These are phyloP conservation scores for Paecilomyces formosus DNA, from an alignment of 2,329 filamentous ascomycete species.

Conservation along the genomic window DNA sequence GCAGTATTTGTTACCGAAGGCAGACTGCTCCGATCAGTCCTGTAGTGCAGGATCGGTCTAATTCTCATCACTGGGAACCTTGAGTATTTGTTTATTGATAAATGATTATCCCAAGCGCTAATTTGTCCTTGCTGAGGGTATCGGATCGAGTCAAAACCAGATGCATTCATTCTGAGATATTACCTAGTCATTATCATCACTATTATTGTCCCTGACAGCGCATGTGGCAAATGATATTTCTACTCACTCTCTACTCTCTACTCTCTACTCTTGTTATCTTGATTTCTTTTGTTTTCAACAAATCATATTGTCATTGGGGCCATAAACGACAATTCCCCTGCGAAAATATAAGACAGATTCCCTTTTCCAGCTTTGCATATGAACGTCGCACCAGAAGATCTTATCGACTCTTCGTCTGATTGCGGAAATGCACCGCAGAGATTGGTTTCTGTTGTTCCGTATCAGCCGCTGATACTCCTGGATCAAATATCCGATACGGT, in stretches of 20 bases:
- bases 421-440: background rate
- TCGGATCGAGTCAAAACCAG: background rate
- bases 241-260: background rate
- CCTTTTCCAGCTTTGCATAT: background rate
- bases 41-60: background rate
- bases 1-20: conserved; percentile 10
- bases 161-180: background rate
- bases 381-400: too few relatives aligned
- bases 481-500: background rate
- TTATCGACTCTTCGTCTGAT: background rate
- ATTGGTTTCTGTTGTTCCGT: background rate
- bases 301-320: background rate
- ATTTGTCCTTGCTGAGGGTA: background rate
- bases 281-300: background rate
- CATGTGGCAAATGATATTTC: background rate
- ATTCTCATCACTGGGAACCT: background rate
- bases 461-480: background rate
- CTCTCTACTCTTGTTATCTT: background rate
- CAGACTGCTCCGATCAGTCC: background rate
- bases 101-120: background rate
- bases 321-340: background rate
- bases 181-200: background rate
- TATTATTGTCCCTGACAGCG: background rate
- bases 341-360: background rate
- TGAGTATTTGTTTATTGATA: background rate